Evolutionary conservation across 495 filamentous ascomycete species (phyloP), one percentile per base, ranked within the genome.

Genomic region (Daldinia decipiens): DNA sequence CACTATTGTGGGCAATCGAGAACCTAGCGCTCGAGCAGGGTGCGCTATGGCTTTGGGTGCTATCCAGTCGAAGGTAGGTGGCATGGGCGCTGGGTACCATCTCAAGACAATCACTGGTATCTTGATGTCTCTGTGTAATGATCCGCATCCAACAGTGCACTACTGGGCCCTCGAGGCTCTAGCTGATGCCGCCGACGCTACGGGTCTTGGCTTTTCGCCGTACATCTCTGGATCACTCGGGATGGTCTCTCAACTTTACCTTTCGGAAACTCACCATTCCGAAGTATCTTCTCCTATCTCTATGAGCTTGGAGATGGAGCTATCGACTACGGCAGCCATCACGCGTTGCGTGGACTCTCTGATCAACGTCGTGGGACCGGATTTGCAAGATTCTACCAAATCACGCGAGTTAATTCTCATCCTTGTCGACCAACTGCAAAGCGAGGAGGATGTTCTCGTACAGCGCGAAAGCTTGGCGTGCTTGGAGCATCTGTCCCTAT

Each of bases 51-150:
- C 95, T 36, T 82, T 99, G 62, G 95, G 95, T 13, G 93, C 90
- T 68, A 98, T 98, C 50, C 95, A 98, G 78, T 89, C 93, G 2
- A 93, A 97, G 76, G 92, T 98, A 32, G 95, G 95, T 61, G 95
- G 95, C 69, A 98, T 99, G 94, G 96, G 96, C 62, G 95, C 95
- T 57, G 93, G 94, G n/a, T 91, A 93, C 73, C 95, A 99, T 77
- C 82, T 99, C 13, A 98, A 98, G 80, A 97, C 93, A 7, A 98
- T 99, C 56, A 88, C 97, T 38, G 92, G 93, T 17, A 93, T 99
- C 36, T 79, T 99, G 21, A 95, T 98, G 92, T 98, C 95, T 21
- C 82, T 99, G 6, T 93, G 93, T 79, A 96, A 92, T 72, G 95
- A 99, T 75, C 92, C 95, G n/a, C 95, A 98, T 69, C 95, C 95